Base-by-base conservation (phyloP, 2,329 filamentous ascomycete species). In the Escovopsis weberi region DNA sequence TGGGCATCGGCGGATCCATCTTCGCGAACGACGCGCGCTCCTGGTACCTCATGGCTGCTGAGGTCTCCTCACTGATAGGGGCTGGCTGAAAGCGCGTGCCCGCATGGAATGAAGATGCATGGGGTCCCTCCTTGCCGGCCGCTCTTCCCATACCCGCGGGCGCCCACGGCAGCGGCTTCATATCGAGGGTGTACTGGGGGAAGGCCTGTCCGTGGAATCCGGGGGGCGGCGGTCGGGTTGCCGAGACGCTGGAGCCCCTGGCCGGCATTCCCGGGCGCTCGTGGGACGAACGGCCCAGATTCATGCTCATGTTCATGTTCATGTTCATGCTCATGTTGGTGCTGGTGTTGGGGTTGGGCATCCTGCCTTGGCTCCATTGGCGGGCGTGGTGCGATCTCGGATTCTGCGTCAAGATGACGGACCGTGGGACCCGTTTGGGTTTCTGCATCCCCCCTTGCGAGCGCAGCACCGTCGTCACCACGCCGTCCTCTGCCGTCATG, bases 391-490 rank as follows among this genome's bases (percentile, higher is more conserved):
- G 28, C 28, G 28, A 32, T 11, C 28, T 9, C 28, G 28, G 28
- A 11, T 32, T 32, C 28, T 32, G 28, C 28, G 28, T 32, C 28
- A 32, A 11, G 28, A 32, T 32, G 28, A 32, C 28, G 11, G 28
- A 32, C 28, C 28, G 28, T 7, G 28, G 28, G 23, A 3, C 34
- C 23, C 12, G 37, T 32, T 8, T 38, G 15, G 12, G 37, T 9
- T n/a, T 15, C 23, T 6, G 19, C 37, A 26, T 46, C 50, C 42
- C 60, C 55, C 0, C 51, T 48, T 12, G 59, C 51, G 57, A 55
- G 11, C 56, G 55, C 33, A 63, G 47, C 11, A 63, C 59, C 1
- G 60, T 63, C 1, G 60, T 63, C 11, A 63, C 58, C 2, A 59
- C 53, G 33, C 61, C 61, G 42, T 62, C 60, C 9, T 60, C 59